A percentile compares a stretch with the other conserved stretches of the same genome.
These are phyloP conservation scores for Nemania serpens DNA, from an alignment of 2,329 filamentous ascomycete species.

Conservation along the genomic window DNA sequence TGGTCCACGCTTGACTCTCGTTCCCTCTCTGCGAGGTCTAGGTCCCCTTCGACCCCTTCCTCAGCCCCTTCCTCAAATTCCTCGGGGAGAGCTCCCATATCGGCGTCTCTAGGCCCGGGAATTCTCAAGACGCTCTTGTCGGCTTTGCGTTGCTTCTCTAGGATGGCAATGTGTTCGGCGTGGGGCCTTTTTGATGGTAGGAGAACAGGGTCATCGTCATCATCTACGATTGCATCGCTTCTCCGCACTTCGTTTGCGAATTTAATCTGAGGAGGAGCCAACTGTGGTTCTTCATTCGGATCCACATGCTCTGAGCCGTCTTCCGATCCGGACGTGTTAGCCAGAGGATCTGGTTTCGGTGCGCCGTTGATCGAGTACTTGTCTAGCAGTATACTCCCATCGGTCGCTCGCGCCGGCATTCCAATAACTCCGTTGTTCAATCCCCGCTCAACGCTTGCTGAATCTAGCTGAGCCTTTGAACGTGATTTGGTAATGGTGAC, in stretches of 20 bases:
- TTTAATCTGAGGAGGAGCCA: conserved; percentile 57
- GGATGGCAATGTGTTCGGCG: conserved; percentile 84
- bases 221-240: conserved; percentile 55
- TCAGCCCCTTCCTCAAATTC: conserved; percentile 44
- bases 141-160: conserved; percentile 79
- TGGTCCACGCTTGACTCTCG: conserved; percentile 38
- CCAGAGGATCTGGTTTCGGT: conserved; percentile 30
- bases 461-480: conserved; percentile 53
- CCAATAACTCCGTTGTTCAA: conserved; percentile 65
- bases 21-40: conserved; percentile 40
- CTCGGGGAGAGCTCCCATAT: conserved; percentile 75
- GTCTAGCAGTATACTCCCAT: conserved; percentile 61
- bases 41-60: conserved; percentile 39
- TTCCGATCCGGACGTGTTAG: conserved; percentile 26
- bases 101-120: conserved; percentile 87
- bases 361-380: conserved; percentile 43
- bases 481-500: conserved; percentile 66
- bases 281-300: conserved; percentile 18
- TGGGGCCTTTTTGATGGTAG: conserved; percentile 60
- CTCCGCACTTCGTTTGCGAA: conserved; percentile 57
- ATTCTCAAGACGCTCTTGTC: conserved; percentile 81
- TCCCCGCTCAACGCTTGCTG: conserved; percentile 60
- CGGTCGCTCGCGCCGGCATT: conserved; percentile 60
- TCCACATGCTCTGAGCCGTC: conserved; percentile 26
- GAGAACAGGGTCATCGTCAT: conserved; percentile 52